Evolutionary conservation across 2,329 filamentous ascomycete genomes (phyloP).

Genomic region (Peltaster fructicola): DNA sequence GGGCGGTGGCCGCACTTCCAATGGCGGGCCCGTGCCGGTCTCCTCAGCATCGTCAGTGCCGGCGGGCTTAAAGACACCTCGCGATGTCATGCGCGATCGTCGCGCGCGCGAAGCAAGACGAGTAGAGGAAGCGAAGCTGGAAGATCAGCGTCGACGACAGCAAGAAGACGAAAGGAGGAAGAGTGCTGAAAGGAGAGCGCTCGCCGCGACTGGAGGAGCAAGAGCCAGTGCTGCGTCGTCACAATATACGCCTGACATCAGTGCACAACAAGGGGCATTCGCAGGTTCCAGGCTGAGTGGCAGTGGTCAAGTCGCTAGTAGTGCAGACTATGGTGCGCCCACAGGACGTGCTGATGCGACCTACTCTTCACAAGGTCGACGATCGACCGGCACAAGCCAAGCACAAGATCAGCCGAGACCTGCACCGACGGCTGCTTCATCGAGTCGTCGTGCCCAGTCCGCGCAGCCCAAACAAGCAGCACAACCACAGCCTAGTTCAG

Average conservation of each 20-base stretch:
- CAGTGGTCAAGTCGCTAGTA: conserved; percentile 14
- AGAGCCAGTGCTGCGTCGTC: conserved; percentile 12
- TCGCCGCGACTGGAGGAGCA: conserved; percentile 8
- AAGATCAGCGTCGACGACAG: conserved; percentile 35
- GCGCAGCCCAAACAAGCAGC: conserved; percentile 7
- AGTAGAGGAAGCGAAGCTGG: conserved; percentile 40
- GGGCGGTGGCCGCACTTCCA: conserved; percentile 39
- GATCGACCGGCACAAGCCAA: conserved; percentile 6
- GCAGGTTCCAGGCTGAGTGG: conserved; percentile 10
- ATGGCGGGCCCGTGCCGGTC: conserved; percentile 40
- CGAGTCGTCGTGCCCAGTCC: conserved; percentile 9
- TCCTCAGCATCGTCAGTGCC: conserved; percentile 28
- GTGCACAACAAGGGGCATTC: conserved; percentile 9
- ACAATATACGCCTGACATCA: conserved; percentile 14
- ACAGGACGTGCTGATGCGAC: conserved; percentile 5
- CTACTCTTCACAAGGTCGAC: conserved; percentile 2
- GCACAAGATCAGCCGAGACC: conserved; percentile 12
- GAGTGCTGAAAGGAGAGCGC: conserved; percentile 42
- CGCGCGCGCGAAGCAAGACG: conserved; percentile 55
- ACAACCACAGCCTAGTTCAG: conserved; percentile 6
- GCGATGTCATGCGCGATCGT: conserved; percentile 81
- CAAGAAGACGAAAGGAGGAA: conserved; percentile 32
- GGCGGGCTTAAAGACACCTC: conserved; percentile 59
- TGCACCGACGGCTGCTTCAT: conserved; percentile 8
- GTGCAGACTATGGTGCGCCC: conserved; percentile 12